A percentile compares a stretch with the other conserved stretches of the same genome.
These are phyloP conservation scores for Chaetoscypha palmicola DNA, from an alignment of 2,329 filamentous ascomycete species.

Conservation along the genomic window DNA sequence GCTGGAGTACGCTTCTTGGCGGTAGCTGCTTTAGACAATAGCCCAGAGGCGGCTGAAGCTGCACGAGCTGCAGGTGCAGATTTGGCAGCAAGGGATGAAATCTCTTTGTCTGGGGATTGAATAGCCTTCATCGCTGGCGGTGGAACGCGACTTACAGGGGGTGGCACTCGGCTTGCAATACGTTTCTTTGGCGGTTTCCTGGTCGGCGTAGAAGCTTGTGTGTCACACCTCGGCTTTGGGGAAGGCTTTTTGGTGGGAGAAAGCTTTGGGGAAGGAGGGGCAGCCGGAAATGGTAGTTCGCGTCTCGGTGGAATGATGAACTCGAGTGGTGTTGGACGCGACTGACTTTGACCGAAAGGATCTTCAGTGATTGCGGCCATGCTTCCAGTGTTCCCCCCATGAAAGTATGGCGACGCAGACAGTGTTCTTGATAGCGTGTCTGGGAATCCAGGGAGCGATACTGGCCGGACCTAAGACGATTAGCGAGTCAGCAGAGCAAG, in stretches of 20 bases:
- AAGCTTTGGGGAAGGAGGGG: not conserved
- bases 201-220: constrained; percentile 2
- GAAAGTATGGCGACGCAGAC: constrained; percentile 3
- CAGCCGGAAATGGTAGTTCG: not conserved
- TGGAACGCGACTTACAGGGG: constrained; percentile 7
- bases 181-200: constrained; percentile 14
- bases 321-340: not conserved
- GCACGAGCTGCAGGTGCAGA: not conserved
- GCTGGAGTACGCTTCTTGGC: constrained; percentile 15
- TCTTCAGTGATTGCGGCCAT: not conserved
- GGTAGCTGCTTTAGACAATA: constrained; percentile 18
- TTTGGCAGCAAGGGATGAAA: constrained; percentile 19
- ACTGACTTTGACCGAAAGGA: constrained; percentile 1
- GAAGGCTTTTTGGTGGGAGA: not conserved
- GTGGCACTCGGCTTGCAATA: constrained; percentile 9
- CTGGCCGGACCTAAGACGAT: not conserved
- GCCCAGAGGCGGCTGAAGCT: constrained; percentile 6
- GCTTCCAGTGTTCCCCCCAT: not conserved
- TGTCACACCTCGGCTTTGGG: not conserved
- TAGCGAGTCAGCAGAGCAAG: too few species aligned
- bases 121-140: constrained; percentile 1
- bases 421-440: not conserved
- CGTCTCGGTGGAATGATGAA: not conserved
- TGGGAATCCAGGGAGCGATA: not conserved
- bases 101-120: constrained; percentile 9